Evolutionary conservation across 129 eudicot genomes (phyloP), one percentile per base, ranked within the genome.

Genomic region (Deinandra increscens): DNA sequence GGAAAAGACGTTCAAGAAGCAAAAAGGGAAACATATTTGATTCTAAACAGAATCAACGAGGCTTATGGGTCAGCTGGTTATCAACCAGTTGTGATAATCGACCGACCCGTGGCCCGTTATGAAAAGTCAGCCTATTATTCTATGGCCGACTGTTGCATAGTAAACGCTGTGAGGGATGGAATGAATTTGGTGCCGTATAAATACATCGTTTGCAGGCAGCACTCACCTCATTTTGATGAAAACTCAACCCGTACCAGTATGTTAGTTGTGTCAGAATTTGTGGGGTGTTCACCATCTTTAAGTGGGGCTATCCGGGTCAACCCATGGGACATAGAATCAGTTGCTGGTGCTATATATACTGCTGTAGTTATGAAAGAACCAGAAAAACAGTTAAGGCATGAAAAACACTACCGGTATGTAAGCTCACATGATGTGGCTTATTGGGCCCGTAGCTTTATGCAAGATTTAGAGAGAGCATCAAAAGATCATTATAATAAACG

Each of bases 1-100:
- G 97, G 97, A 34, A 88, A 87, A 72, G 97, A 91, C 61, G 92
- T 91, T 29, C 86, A 88, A 66, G 97, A 91, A 85, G 88, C 90
- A 7, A 81, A 65, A 39, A 78, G 72, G 65, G 97, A 91, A 69
- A 88, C 97, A 3, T 91, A 88, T 83, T 48, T 81, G 41, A 76
- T 85, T 68, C 82, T 82, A 59, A 76, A 48, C 77, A 78, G 93
- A 69, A 88, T 88, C 68, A 91, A 88, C 23, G 84, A 91, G 49
- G 68, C 64, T 34, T 91, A 80, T 17, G 96, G 96, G 46, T 80
- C 74, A 9, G 56, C 82, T 1, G 82, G 74, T 58, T 88, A 91
- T 65, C 75, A 80, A 33, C 97, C 97, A 0, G 88, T 91, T 4
- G 68, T 85, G 17, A 34, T 91, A 12, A 87, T 91, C 56, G 97